These are phyloP conservation scores for Metschnikowia baotianmanensis DNA, from an alignment of 805 yeast genomes.

Conservation along the genomic window DNA sequence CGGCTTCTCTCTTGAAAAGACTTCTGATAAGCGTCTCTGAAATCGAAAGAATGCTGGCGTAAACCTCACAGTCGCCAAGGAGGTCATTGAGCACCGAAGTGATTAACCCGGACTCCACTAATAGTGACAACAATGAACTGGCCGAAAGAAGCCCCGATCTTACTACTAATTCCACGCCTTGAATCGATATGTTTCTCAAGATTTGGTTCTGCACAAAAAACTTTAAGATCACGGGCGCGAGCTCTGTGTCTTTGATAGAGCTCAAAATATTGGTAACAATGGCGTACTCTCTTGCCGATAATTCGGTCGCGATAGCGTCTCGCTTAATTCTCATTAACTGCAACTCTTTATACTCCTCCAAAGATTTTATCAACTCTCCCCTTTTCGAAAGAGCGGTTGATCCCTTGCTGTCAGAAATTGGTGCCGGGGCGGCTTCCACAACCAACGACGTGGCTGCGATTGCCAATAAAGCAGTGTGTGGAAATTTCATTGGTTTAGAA, in stretches of 20 bases:
- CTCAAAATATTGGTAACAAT: constrained; percentile 41
- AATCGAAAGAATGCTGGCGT: constrained; percentile 32
- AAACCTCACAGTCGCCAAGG: constrained; percentile 38
- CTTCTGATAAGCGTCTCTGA: constrained; percentile 26
- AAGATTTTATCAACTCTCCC: constrained; percentile 23
- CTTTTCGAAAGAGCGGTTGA: constrained; percentile 9
- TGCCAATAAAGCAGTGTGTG: constrained; percentile 31
- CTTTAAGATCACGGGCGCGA: constrained; percentile 35
- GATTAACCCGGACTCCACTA: constrained; percentile 38
- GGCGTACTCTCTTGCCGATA: constrained; percentile 36
- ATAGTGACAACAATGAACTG: constrained; percentile 32
- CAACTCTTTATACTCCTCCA: constrained; percentile 24
- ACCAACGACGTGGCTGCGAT: constrained; percentile 26
- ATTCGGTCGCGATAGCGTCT: constrained; percentile 25
- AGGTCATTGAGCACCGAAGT: constrained; percentile 33
- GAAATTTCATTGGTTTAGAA: constrained; percentile 27
- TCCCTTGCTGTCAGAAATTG: constrained; percentile 11
- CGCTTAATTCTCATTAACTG: constrained; percentile 27
- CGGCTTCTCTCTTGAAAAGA: constrained; percentile 10
- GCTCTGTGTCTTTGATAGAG: constrained; percentile 34
- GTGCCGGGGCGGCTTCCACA: constrained; percentile 37
- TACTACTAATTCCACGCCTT: constrained; percentile 24
- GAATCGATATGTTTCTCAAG: constrained; percentile 23
- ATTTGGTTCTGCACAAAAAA: constrained; percentile 29
- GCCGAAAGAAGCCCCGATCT: constrained; percentile 33